Evolutionary conservation across 495 filamentous ascomycete genomes (phyloP).

Genomic region (Trichocladium uniseriatum): DNA sequence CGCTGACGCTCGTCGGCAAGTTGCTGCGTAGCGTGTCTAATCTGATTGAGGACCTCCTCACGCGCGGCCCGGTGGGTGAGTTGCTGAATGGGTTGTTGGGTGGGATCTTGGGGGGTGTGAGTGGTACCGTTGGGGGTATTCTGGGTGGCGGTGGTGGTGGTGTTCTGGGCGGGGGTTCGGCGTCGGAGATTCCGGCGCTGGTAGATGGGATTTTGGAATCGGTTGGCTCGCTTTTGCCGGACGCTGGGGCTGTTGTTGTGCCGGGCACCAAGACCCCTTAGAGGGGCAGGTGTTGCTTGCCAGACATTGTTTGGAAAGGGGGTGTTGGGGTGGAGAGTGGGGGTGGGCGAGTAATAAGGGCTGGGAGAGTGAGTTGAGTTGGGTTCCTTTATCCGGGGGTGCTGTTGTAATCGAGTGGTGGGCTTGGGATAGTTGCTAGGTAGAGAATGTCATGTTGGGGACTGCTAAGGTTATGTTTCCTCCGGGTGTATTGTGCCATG

Average conservation of each 20-base stretch:
- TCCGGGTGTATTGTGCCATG: too few relatives aligned
- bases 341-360: too few relatives aligned
- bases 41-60: slow-evolving; percentile 5
- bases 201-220: background rate
- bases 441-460: too few relatives aligned
- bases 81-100: background rate
- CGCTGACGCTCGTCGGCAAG: background rate
- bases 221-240: background rate
- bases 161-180: background rate
- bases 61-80: background rate
- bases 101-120: background rate
- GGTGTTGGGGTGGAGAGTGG: too few relatives aligned
- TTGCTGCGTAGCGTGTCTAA: background rate
- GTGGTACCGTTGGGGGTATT: background rate
- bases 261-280: too few relatives aligned
- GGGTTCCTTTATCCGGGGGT: too few relatives aligned
- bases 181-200: background rate
- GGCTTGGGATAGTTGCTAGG: too few relatives aligned
- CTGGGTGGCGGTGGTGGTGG: background rate
- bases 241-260: background rate
- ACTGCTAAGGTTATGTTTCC: too few relatives aligned
- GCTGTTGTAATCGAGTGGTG: too few relatives aligned
- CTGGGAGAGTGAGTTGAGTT: too few relatives aligned
- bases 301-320: too few relatives aligned
- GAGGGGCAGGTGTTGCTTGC: too few relatives aligned